These are phyloP conservation scores for Trypanosoma theileri DNA, from an alignment of 208 protist species.

Conservation along the genomic window DNA sequence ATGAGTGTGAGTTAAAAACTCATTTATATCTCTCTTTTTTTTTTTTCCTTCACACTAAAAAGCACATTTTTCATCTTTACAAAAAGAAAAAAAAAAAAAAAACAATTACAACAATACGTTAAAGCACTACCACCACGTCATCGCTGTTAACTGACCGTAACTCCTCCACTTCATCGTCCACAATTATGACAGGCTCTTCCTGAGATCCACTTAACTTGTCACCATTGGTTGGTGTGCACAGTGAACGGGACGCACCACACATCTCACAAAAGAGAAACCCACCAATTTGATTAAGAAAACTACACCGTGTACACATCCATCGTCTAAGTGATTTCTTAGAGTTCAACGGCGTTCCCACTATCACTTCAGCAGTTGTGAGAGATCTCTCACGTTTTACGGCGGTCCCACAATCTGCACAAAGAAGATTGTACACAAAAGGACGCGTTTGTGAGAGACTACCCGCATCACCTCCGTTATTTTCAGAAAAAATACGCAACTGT, in stretches of 20 bases:
- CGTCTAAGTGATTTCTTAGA: not conserved
- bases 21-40: not conserved
- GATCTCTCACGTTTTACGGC: slow-evolving; percentile 15
- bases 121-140: slow-evolving; percentile 1
- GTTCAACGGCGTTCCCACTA: not conserved
- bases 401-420: slow-evolving; percentile 21
- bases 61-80: no score
- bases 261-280: slow-evolving; percentile 29
- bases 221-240: not conserved
- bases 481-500: slow-evolving; percentile 2
- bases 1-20: not conserved
- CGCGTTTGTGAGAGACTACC: not conserved
- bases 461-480: not conserved
- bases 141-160: not conserved
- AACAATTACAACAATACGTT: not conserved
- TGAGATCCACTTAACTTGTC: no score
- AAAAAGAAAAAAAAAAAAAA: not conserved
- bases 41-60: not conserved
- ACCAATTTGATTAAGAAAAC: slow-evolving; percentile 16
- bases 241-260: slow-evolving; percentile 15
- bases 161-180: slow-evolving; percentile 13
- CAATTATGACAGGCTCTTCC: slow-evolving; percentile 17
- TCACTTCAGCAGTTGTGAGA: not conserved
- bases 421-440: not conserved
- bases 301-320: slow-evolving; percentile 26